Evolutionary conservation across 2,329 filamentous ascomycete genomes (phyloP).

Genomic region (Monosporascus sp.): DNA sequence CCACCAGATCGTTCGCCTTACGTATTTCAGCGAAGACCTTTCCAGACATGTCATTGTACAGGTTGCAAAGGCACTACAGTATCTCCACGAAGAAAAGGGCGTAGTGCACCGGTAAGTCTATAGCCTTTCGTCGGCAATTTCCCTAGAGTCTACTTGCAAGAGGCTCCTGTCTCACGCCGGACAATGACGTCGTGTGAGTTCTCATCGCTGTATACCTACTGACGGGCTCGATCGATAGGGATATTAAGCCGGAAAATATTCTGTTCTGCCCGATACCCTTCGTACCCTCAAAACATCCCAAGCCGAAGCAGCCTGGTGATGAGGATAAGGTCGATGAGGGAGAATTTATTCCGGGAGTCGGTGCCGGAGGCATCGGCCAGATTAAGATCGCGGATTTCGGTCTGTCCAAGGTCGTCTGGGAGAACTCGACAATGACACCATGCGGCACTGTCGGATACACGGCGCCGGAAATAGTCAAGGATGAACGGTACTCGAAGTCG

Average conservation of each 20-base stretch:
- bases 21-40: slow-evolving; percentile 95
- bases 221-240: slow-evolving; percentile 45
- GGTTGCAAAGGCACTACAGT: slow-evolving; percentile 90
- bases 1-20: slow-evolving; percentile 96
- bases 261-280: slow-evolving; percentile 85
- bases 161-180: no score
- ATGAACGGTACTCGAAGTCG: slow-evolving; percentile 96
- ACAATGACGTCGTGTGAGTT: slow-evolving; percentile 10
- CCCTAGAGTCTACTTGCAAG: no score
- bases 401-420: slow-evolving; percentile 96
- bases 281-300: slow-evolving; percentile 72
- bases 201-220: slow-evolving; percentile 6
- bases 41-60: slow-evolving; percentile 92
- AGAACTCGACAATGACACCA: slow-evolving; percentile 97
- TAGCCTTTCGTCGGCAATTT: no score
- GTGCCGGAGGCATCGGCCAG: slow-evolving; percentile 82
- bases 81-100: slow-evolving; percentile 88
- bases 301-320: slow-evolving; percentile 78
- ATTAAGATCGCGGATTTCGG: slow-evolving; percentile 99
- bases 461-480: slow-evolving; percentile 96
- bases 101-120: slow-evolving; percentile 86
- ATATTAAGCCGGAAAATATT: slow-evolving; percentile 98
- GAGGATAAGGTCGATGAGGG: slow-evolving; percentile 98
- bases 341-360: slow-evolving; percentile 77
- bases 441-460: slow-evolving; percentile 98